phyloP scores from a whole-genome alignment of 139 green algal species.

The Chlorella sp. region DNA sequence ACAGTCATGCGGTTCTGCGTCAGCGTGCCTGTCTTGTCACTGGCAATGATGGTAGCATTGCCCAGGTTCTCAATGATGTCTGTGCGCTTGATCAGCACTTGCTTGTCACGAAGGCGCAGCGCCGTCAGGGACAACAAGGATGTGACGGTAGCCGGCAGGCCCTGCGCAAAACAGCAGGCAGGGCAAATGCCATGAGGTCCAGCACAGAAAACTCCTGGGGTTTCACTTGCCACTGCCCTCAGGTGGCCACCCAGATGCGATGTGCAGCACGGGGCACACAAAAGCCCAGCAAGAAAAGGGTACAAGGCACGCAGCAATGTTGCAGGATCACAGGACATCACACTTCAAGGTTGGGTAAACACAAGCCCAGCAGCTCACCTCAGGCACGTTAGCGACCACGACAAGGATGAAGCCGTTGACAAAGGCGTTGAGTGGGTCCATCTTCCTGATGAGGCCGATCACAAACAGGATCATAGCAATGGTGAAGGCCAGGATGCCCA shows the following conservation, averaged over 20 bases:
- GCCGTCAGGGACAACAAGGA: conserved; percentile 30
- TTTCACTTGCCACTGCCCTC: too few relatives aligned
- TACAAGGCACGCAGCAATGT: too few relatives aligned
- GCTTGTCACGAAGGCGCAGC: conserved; percentile 20
- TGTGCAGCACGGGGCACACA: too few relatives aligned
- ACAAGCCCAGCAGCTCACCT: too few relatives aligned
- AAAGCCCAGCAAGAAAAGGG: too few relatives aligned
- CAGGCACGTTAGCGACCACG: conserved; percentile 38
- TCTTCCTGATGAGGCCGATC: conserved; percentile 17
- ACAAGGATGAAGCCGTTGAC: conserved; percentile 39
- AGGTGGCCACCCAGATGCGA: too few relatives aligned
- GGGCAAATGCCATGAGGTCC: too few relatives aligned
- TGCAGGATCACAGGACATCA: too few relatives aligned
- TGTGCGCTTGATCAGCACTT: conserved; percentile 39
- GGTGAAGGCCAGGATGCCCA: conserved; percentile 20
- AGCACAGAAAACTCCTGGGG: too few relatives aligned
- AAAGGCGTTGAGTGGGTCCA: conserved; percentile 20
- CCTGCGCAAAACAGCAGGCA: conserved; percentile 13
- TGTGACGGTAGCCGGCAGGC: conserved; percentile 36
- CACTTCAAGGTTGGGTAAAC: too few relatives aligned
- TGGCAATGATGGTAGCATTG: conserved; percentile 32
- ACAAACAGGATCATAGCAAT: conserved; percentile 29
- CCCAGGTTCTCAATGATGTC: conserved; percentile 39
- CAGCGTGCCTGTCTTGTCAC: conserved; percentile 33
- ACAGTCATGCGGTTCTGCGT: conserved; percentile 39